Conservation (phyloP, 2,329 filamentous ascomycete genomes). For the Talaromyces marneffei region DNA sequence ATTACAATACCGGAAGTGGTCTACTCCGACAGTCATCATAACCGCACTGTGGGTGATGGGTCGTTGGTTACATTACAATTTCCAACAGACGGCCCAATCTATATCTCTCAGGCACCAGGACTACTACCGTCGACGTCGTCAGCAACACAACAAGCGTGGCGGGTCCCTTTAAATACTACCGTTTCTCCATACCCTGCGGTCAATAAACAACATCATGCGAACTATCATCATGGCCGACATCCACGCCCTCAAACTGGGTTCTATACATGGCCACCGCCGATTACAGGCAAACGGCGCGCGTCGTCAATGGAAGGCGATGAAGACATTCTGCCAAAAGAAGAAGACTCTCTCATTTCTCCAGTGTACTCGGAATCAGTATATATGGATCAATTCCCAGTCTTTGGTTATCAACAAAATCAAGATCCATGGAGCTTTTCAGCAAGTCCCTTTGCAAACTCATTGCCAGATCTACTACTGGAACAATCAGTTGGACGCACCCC, state of each 20-base stretch:
- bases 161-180: neutral
- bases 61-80: neutral
- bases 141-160: neutral
- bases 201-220: neutral
- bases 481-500: constrained; percentile 58
- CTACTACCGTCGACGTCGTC: neutral
- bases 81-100: neutral
- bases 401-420: constrained; percentile 7
- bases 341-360: neutral
- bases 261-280: neutral
- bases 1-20: neutral
- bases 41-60: neutral
- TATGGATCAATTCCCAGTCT: neutral
- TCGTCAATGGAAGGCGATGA: constrained; percentile 5
- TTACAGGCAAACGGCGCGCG: constrained; percentile 6
- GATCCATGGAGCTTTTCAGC: constrained; percentile 4
- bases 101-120: neutral
- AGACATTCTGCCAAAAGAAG: neutral
- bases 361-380: constrained; percentile 7
- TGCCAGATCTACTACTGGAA: constrained; percentile 33
- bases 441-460: constrained; percentile 19
- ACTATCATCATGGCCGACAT: neutral
- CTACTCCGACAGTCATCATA: neutral
- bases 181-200: neutral
- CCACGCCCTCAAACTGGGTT: neutral